Percentiles rank a stretch among this genome's conserved stretches.
These are phyloP conservation scores for Psilocybe azurescens DNA, from an alignment of 768 basidiomycete genomes.

Conservation along the genomic window DNA sequence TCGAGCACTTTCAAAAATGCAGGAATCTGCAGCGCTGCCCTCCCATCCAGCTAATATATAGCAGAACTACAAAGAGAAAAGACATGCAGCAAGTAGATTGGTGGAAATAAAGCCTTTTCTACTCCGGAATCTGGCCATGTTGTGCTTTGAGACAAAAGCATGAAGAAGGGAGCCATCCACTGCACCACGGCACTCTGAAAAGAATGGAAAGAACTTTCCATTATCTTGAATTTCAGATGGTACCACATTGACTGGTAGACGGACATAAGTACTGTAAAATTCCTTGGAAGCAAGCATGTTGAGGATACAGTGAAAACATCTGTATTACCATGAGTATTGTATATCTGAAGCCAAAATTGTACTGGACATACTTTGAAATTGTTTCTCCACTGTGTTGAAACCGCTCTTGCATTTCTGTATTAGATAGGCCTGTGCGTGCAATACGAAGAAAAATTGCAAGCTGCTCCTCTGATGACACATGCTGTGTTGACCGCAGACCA, in stretches of 20 bases:
- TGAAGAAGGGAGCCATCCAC: conserved; percentile 33
- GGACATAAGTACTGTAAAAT: conserved; percentile 1
- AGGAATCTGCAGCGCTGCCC: conserved; percentile 36
- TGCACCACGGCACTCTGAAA: conserved; percentile 29
- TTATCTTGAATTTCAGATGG: conserved; percentile 20
- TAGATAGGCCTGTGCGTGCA: conserved; percentile 30
- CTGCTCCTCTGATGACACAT: conserved; percentile 38
- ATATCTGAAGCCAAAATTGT: background rate
- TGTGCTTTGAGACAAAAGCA: conserved; percentile 23
- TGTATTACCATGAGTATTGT: conserved; percentile 1
- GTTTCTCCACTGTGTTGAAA: conserved; percentile 45
- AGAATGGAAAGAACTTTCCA: conserved; percentile 33
- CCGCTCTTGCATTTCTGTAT: conserved; percentile 34
- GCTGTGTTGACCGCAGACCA: conserved; percentile 25
- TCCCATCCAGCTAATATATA: conserved; percentile 42
- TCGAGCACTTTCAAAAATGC: conserved; percentile 29
- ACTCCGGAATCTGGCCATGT: conserved; percentile 21
- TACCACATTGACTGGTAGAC: background rate
- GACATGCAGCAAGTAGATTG: conserved; percentile 36
- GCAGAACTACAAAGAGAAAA: conserved; percentile 32
- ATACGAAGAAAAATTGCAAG: conserved; percentile 41
- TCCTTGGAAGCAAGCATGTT: conserved; percentile 22
- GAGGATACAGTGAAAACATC: conserved; percentile 25
- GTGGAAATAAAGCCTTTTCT: conserved; percentile 32
- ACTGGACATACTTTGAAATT: conserved; percentile 34